Evolutionary conservation across 116 monocot species (phyloP), one percentile per base, ranked within the genome.

Genomic region (Phalaenopsis hybrid): DNA sequence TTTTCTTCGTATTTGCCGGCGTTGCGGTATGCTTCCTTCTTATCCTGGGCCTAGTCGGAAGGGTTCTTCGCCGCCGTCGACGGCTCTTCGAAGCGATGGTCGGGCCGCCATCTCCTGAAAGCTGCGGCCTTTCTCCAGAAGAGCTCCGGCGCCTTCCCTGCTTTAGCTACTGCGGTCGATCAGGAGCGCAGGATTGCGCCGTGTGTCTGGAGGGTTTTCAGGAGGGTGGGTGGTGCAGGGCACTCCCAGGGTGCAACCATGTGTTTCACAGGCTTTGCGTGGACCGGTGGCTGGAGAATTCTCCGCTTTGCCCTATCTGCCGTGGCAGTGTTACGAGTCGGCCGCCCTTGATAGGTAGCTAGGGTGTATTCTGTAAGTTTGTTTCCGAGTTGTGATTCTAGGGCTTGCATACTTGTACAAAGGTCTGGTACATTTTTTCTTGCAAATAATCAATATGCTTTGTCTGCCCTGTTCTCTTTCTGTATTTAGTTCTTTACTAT

Each of bases 201-300:
- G 86, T 96, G 10, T 96, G 96, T 81, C 79, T 96, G 63, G 96
- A 96, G 45, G 86, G 45, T 76, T 65, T 90, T 31, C 76, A 84
- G 68, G 82, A 81, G 25, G 90, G 92, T 75, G 92, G 93, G 34
- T 68, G 87, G 77, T 88, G 86, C 82, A 83, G 96, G 74, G 78
- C 67, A 13, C 85, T 96, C 8, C 86, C 90, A 1, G 73, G 78
- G 6, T 96, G 96, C 81, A 82, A 84, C 25, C 96, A 96, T 79
- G 84, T 37, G n/a, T 96, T 93, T 78, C 96, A 96, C 50, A 84
- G 78, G 80, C 58, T 57, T 3, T 96, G 96, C 83, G 90, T 92
- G n/a, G 96, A 96, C 57, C 82, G 81, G 82, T 96, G 96, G 96
- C 86, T 96, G 4, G 82, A 87, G 55, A 83, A 63, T 61, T 65